These are phyloP conservation scores for Harringtonia aguacate DNA, from an alignment of 2,329 filamentous ascomycete genomes.

Conservation along the genomic window DNA sequence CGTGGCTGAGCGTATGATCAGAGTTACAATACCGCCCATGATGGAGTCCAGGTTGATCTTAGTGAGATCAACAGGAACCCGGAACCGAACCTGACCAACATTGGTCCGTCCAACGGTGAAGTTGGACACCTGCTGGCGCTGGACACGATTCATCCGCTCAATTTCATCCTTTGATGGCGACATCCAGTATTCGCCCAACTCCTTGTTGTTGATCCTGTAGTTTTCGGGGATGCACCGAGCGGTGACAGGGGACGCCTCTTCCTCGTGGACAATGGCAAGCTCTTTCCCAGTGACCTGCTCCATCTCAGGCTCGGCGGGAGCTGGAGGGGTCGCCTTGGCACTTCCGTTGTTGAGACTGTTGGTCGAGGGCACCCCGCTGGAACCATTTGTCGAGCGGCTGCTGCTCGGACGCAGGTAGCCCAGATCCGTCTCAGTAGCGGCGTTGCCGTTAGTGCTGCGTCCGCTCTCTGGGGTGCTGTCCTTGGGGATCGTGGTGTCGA, in stretches of 20 bases:
- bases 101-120: slow-evolving; percentile 77
- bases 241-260: slow-evolving; percentile 34
- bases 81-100: slow-evolving; percentile 74
- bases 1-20: slow-evolving; percentile 70
- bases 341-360: slow-evolving; percentile 20
- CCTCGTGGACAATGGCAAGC: slow-evolving; percentile 68
- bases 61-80: slow-evolving; percentile 71
- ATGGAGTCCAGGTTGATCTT: slow-evolving; percentile 72
- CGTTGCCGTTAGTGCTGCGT: background rate
- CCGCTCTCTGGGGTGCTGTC: slow-evolving; percentile 18
- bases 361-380: slow-evolving; percentile 25
- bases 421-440: slow-evolving; percentile 45
- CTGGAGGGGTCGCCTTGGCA: slow-evolving; percentile 1
- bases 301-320: slow-evolving; percentile 39
- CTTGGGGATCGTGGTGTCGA: slow-evolving; percentile 54
- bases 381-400: slow-evolving; percentile 26
- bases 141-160: slow-evolving; percentile 65
- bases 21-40: slow-evolving; percentile 62
- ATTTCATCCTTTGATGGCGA: slow-evolving; percentile 65
- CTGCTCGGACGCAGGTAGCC: slow-evolving; percentile 45
- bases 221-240: slow-evolving; percentile 13
- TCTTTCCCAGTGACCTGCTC: slow-evolving; percentile 65
- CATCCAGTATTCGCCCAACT: slow-evolving; percentile 73
- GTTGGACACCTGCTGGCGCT: slow-evolving; percentile 61
- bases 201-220: slow-evolving; percentile 21